A percentile compares a stretch with the other conserved stretches of the same genome.
phyloP scores from a whole-genome alignment of 805 yeast species.

The Saccharomycopsis microspora region DNA sequence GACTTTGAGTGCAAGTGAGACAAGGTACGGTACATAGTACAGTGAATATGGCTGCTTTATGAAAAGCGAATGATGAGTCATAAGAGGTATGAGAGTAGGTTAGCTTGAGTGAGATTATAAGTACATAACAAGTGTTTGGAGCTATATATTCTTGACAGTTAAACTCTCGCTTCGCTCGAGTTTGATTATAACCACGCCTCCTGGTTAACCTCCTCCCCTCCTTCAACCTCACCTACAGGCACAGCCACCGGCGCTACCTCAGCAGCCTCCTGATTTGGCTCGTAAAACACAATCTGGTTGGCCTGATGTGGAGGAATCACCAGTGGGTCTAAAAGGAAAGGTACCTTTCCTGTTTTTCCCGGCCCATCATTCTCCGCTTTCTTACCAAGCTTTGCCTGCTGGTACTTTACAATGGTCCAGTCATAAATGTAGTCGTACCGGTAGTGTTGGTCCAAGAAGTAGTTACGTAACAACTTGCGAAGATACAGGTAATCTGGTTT shows the following conservation, averaged over 20 bases:
- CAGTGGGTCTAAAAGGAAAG: slow-evolving; percentile 13
- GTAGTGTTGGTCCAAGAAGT: slow-evolving; percentile 79
- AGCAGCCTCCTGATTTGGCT: slow-evolving; percentile 8
- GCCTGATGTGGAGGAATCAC: slow-evolving; percentile 15
- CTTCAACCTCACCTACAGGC: too few relatives aligned
- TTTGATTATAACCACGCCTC: too few relatives aligned
- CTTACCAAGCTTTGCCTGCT: slow-evolving; percentile 31
- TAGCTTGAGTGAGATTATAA: too few relatives aligned
- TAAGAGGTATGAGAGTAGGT: too few relatives aligned
- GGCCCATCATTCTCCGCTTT: background rate
- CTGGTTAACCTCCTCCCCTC: too few relatives aligned
- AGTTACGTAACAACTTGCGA: slow-evolving; percentile 80
- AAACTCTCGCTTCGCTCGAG: too few relatives aligned
- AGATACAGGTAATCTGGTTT: slow-evolving; percentile 89
- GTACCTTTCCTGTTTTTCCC: slow-evolving; percentile 7
- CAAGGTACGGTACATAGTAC: too few relatives aligned
- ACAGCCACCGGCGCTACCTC: background rate
- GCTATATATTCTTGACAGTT: too few relatives aligned
- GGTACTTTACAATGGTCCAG: slow-evolving; percentile 86
- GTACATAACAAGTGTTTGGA: too few relatives aligned
- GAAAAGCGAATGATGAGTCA: too few relatives aligned
- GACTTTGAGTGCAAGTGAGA: too few relatives aligned
- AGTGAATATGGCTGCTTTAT: too few relatives aligned
- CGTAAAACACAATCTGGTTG: slow-evolving; percentile 16
- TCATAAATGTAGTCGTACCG: slow-evolving; percentile 91